Conservation (phyloP, 306 rosid genomes). For the Lablab purpureus region DNA sequence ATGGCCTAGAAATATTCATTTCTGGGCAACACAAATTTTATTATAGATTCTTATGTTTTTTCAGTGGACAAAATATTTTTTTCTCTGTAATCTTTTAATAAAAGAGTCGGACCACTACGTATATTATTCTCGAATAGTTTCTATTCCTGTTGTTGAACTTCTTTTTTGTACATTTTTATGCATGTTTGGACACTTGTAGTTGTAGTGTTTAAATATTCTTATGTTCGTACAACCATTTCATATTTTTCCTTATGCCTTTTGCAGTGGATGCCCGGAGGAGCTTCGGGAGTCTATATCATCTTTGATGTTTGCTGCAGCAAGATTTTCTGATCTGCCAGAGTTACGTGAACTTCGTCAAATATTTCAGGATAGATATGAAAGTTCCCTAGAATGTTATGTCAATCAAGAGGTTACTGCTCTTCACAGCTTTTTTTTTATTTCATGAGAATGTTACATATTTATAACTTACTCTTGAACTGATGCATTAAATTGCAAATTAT, state of each 20-base stretch:
- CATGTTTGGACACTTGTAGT: slow-evolving; percentile 10
- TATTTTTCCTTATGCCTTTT: slow-evolving; percentile 28
- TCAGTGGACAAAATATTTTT: not conserved
- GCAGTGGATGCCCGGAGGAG: slow-evolving; percentile 96
- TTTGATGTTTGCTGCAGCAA: slow-evolving; percentile 86
- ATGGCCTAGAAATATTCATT: slow-evolving; percentile 20
- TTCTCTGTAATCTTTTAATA: not conserved
- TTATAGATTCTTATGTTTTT: slow-evolving; percentile 15
- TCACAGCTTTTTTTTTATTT: not conserved
- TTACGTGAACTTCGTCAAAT: slow-evolving; percentile 87
- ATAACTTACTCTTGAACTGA: slow-evolving; percentile 45
- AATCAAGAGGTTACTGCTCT: slow-evolving; percentile 66
- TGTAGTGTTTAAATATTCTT: slow-evolving; percentile 16
- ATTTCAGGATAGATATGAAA: slow-evolving; percentile 80
- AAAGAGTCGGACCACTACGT: not conserved
- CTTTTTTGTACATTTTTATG: not conserved
- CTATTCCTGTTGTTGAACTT: slow-evolving; percentile 1
- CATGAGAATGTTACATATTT: slow-evolving; percentile 31
- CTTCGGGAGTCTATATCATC: slow-evolving; percentile 83
- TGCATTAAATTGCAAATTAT: slow-evolving; percentile 38
- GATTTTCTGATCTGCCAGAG: slow-evolving; percentile 97
- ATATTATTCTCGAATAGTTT: slow-evolving; percentile 10
- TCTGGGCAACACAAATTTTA: not conserved
- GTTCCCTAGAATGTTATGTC: slow-evolving; percentile 66
- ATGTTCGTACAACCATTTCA: slow-evolving; percentile 17